Conservation (phyloP, 148 eudicot genomes). For the Polygonum aviculare region DNA sequence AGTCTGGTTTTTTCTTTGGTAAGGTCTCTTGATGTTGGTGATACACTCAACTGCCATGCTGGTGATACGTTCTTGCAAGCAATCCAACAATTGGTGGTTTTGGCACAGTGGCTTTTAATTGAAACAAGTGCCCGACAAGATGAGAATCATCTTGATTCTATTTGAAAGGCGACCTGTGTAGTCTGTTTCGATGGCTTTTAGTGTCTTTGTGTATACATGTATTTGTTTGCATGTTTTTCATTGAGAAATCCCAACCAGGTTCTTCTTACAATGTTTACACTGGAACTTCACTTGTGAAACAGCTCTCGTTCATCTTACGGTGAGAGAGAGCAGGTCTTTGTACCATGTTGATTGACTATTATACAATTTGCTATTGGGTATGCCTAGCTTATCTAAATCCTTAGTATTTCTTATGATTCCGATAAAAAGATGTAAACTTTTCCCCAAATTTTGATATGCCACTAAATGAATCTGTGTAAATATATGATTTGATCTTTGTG, state of each 20-base stretch:
- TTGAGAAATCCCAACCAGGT: neutral
- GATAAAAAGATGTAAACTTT: too few species aligned
- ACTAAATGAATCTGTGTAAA: too few species aligned
- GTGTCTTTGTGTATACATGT: neutral
- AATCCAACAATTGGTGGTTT: constrained; percentile 67
- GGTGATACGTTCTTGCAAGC: constrained; percentile 31
- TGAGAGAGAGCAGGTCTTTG: neutral
- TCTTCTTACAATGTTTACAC: neutral
- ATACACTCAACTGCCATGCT: constrained; percentile 20
- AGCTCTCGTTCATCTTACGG: neutral
- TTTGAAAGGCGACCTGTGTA: neutral
- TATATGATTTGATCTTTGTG: too few species aligned
- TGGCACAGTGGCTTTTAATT: constrained; percentile 60
- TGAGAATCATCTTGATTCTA: constrained; percentile 20
- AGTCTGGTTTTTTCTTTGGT: too few species aligned
- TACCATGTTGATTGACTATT: neutral
- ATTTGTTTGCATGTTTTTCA: neutral
- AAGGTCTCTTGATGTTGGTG: constrained; percentile 13
- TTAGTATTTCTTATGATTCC: too few species aligned
- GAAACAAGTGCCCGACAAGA: constrained; percentile 73
- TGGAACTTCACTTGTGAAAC: neutral
- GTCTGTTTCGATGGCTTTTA: neutral
- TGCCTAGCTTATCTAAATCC: too few species aligned
- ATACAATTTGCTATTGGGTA: neutral
- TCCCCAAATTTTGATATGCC: too few species aligned